Percentiles rank a stretch among this genome's conserved stretches.
Evolutionary conservation across 1,284 basidiomycete species (phyloP).

Genomic region (Mycosarcoma mackinlayi): DNA sequence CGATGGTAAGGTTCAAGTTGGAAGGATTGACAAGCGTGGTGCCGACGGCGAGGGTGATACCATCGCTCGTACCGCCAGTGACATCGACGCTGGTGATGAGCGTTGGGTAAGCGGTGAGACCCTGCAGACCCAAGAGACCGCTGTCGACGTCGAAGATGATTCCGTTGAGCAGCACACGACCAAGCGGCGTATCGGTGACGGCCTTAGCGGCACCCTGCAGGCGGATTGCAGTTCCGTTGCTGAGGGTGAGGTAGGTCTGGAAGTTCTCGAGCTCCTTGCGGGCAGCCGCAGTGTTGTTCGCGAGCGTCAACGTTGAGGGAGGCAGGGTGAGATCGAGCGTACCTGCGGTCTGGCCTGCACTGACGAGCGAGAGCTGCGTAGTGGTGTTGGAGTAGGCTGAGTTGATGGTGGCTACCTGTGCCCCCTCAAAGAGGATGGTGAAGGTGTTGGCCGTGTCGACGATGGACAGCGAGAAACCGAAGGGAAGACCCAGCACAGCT

Average conservation of each 20-base stretch:
- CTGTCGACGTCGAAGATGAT: slow-evolving; percentile 82
- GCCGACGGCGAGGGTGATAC: slow-evolving; percentile 75
- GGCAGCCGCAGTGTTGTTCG: slow-evolving; percentile 72
- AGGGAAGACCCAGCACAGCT: slow-evolving; percentile 77
- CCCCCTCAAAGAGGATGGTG: slow-evolving; percentile 75
- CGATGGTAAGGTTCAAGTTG: slow-evolving; percentile 73
- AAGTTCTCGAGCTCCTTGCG: slow-evolving; percentile 63
- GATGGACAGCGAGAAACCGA: slow-evolving; percentile 79
- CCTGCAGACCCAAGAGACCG: slow-evolving; percentile 75
- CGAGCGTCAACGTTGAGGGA: slow-evolving; percentile 73
- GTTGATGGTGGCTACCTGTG: slow-evolving; percentile 73
- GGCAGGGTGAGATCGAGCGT: slow-evolving; percentile 77
- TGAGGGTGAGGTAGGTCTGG: slow-evolving; percentile 66
- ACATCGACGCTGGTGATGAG: slow-evolving; percentile 78
- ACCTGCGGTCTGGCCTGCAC: slow-evolving; percentile 75
- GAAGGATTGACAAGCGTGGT: slow-evolving; percentile 77
- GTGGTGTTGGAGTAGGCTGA: slow-evolving; percentile 38
- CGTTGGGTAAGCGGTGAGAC: slow-evolving; percentile 74
- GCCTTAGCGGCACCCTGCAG: slow-evolving; percentile 77
- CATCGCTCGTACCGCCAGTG: slow-evolving; percentile 76
- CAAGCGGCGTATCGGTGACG: slow-evolving; percentile 77
- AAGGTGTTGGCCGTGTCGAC: slow-evolving; percentile 75
- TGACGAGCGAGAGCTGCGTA: slow-evolving; percentile 50
- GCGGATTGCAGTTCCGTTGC: slow-evolving; percentile 74
- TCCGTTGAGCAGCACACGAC: slow-evolving; percentile 76